Evolutionary conservation across 2,329 filamentous ascomycete genomes (phyloP).

Genomic region (Pyrenophora graminea): DNA sequence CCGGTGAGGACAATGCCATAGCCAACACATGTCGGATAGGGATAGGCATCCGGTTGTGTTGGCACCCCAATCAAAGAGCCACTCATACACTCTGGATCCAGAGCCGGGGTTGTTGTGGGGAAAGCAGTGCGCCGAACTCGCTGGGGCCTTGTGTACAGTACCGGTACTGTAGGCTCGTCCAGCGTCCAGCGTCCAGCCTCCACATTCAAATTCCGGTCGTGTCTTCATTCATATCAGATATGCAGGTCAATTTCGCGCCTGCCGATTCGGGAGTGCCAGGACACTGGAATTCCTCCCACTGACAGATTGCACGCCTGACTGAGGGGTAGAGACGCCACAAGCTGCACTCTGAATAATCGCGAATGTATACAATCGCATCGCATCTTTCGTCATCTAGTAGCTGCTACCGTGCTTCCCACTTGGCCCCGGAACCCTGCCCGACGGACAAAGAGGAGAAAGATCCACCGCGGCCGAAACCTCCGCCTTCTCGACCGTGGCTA

Average conservation of each 20-base stretch:
- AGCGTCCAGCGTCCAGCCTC: not conserved
- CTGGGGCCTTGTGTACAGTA: too few relatives aligned
- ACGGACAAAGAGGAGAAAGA: not conserved
- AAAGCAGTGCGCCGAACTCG: too few relatives aligned
- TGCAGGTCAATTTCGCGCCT: conserved; percentile 14
- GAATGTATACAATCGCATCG: not conserved
- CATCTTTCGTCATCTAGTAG: not conserved
- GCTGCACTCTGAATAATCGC: too few relatives aligned
- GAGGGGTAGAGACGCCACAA: conserved; percentile 14
- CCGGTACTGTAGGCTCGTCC: not conserved
- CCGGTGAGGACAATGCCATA: conserved; percentile 9
- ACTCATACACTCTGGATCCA: not conserved
- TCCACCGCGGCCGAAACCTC: conserved; percentile 6
- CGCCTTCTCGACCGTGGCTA: conserved; percentile 1
- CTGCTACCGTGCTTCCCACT: not conserved
- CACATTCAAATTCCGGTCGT: conserved; percentile 3
- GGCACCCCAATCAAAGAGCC: too few relatives aligned
- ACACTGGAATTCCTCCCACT: conserved; percentile 4
- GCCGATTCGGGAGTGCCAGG: conserved; percentile 18
- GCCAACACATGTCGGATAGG: not conserved
- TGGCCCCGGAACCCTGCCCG: not conserved
- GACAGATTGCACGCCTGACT: conserved; percentile 10
- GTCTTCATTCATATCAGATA: conserved; percentile 3
- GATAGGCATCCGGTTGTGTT: too few relatives aligned
- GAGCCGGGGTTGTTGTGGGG: too few relatives aligned